Evolutionary conservation across 768 basidiomycete genomes (phyloP).

Genomic region (Leccinum variicolor): DNA sequence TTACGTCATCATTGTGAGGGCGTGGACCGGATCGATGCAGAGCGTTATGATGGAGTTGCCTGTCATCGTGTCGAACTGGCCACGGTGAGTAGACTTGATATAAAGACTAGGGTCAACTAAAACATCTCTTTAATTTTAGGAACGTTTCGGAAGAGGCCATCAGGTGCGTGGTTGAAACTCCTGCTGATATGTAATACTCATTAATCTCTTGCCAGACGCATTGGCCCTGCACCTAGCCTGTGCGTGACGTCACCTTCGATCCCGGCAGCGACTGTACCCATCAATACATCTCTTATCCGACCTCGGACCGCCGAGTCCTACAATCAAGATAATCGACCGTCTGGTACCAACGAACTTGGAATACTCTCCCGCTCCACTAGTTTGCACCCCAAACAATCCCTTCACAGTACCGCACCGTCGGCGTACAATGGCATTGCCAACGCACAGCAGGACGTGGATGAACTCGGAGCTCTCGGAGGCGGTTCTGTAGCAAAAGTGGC

Average conservation of each 20-base stretch:
- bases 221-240: slow-evolving; percentile 44
- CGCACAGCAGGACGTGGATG: slow-evolving; percentile 14
- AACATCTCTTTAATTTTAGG: slow-evolving; percentile 34
- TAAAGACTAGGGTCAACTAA: background rate
- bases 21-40: slow-evolving; percentile 66
- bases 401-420: slow-evolving; percentile 29
- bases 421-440: slow-evolving; percentile 18
- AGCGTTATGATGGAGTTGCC: slow-evolving; percentile 72
- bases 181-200: background rate
- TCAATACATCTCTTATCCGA: slow-evolving; percentile 21
- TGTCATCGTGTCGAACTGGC: slow-evolving; percentile 83
- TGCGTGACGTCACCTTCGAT: slow-evolving; percentile 29
- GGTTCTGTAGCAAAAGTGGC: slow-evolving; percentile 4
- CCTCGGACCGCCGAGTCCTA: slow-evolving; percentile 21
- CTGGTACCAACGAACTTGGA: slow-evolving; percentile 7
- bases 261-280: slow-evolving; percentile 29
- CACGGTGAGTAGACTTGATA: slow-evolving; percentile 48
- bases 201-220: slow-evolving; percentile 36
- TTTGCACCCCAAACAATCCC: slow-evolving; percentile 16
- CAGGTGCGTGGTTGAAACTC: slow-evolving; percentile 28
- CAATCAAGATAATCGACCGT: slow-evolving; percentile 11
- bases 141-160: slow-evolving; percentile 71
- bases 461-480: slow-evolving; percentile 19
- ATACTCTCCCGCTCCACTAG: slow-evolving; percentile 5
- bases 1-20: slow-evolving; percentile 74